These are phyloP conservation scores for Venturia nashicola DNA, from an alignment of 2,329 filamentous ascomycete genomes.

Conservation along the genomic window DNA sequence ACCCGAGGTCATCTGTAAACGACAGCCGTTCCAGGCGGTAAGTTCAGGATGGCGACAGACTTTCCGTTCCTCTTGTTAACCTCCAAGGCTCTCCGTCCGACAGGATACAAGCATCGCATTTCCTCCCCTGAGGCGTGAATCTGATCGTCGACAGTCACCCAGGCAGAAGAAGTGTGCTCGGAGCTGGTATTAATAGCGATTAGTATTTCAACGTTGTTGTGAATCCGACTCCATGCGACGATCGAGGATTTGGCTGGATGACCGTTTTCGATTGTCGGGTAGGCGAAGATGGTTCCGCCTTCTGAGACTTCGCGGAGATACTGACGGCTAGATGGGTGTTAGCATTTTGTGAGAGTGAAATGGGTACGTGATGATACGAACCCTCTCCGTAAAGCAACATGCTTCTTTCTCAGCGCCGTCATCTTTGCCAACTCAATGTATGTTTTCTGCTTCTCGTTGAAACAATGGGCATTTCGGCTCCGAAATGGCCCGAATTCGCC, in stretches of 20 bases:
- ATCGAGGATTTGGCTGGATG: constrained; percentile 8
- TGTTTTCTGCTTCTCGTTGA: constrained; percentile 12
- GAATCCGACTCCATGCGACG: constrained; percentile 16
- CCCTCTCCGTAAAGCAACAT: background rate
- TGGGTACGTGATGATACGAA: background rate
- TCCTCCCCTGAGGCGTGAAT: constrained; percentile 10
- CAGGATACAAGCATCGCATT: background rate
- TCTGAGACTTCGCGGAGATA: constrained; percentile 2
- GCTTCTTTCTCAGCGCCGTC: background rate
- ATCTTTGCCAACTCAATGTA: background rate
- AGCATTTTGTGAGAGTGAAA: background rate
- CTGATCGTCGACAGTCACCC: constrained; percentile 14
- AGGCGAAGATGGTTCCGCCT: background rate
- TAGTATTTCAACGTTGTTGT: constrained; percentile 14
- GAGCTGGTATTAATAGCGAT: constrained; percentile 12
- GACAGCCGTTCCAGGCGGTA: background rate
- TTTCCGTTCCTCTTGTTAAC: background rate
- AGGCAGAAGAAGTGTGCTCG: constrained; percentile 10
- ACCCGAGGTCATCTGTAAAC: background rate
- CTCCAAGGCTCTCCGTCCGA: background rate
- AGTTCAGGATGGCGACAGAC: background rate
- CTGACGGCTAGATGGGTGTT: background rate
- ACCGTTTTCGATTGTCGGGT: constrained; percentile 10
- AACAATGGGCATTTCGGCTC: constrained; percentile 14
- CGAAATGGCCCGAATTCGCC: constrained; percentile 16